Conservation (phyloP, 2,329 filamentous ascomycete genomes). For the Diplodia mutila region DNA sequence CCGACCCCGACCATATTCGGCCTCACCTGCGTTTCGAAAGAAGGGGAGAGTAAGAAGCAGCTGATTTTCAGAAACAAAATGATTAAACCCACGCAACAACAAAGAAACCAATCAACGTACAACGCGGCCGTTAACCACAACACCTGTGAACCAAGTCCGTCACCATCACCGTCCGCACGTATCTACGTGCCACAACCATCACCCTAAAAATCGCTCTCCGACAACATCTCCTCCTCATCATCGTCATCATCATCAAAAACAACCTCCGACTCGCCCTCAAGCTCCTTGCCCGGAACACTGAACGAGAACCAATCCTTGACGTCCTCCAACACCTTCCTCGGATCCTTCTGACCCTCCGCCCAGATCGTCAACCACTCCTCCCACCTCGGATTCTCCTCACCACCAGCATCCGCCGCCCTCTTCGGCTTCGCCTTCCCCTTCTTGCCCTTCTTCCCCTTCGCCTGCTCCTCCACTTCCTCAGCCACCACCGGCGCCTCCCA, state of each 20-base stretch:
- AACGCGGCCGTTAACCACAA: too few species aligned
- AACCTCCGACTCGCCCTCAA: background rate
- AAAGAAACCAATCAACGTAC: too few species aligned
- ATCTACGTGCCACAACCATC: too few species aligned
- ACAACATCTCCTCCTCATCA: background rate
- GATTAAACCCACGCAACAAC: too few species aligned
- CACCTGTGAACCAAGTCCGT: too few species aligned
- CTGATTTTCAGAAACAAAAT: too few species aligned
- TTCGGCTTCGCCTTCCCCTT: background rate
- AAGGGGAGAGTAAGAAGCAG: too few species aligned
- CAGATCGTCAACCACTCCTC: conserved; percentile 10
- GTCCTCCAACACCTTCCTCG: background rate
- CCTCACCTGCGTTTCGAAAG: too few species aligned
- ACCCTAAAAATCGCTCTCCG: too few species aligned
- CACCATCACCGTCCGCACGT: too few species aligned
- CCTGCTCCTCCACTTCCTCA: background rate
- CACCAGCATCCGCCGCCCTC: background rate
- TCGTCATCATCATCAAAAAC: background rate
- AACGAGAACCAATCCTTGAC: background rate
- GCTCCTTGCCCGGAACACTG: background rate
- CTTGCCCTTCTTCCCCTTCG: background rate
- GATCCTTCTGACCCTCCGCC: background rate
- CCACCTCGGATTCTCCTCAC: background rate
- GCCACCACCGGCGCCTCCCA: background rate
- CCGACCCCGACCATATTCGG: too few species aligned